Conservation (phyloP, 1,284 basidiomycete genomes). For the Schizophyllum commune region DNA sequence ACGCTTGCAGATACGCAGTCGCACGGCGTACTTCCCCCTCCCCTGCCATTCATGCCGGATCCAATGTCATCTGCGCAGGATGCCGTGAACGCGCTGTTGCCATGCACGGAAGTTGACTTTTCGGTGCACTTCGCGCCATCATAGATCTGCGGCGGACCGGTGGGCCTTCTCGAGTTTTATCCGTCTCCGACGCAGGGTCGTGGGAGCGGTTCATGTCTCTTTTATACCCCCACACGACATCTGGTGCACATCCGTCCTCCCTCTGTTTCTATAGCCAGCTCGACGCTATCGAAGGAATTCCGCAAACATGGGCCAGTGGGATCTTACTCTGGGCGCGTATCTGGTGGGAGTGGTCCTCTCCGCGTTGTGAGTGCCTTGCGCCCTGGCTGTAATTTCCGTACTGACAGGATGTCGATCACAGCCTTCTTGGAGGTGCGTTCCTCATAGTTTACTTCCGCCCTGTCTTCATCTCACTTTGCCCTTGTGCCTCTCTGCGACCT, state of each 20-base stretch:
- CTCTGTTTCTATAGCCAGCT: not conserved
- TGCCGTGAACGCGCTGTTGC: no score
- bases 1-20: no score
- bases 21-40: no score
- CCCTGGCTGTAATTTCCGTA: not conserved
- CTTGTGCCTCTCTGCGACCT: not conserved
- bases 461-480: not conserved
- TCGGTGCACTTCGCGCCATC: not conserved
- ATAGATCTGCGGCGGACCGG: not conserved
- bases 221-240: not conserved
- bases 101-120: not conserved
- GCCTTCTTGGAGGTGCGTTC: not conserved
- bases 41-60: no score
- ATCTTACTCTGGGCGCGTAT: not conserved
- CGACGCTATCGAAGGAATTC: not conserved
- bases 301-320: not conserved
- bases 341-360: not conserved
- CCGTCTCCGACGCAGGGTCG: no score
- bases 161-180: not conserved
- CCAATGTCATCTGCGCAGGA: no score
- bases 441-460: not conserved
- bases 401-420: not conserved
- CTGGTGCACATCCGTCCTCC: not conserved
- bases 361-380: not conserved
- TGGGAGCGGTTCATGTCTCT: not conserved